phyloP scores from a whole-genome alignment of 805 yeast genomes.

The Candida glaebosa region DNA sequence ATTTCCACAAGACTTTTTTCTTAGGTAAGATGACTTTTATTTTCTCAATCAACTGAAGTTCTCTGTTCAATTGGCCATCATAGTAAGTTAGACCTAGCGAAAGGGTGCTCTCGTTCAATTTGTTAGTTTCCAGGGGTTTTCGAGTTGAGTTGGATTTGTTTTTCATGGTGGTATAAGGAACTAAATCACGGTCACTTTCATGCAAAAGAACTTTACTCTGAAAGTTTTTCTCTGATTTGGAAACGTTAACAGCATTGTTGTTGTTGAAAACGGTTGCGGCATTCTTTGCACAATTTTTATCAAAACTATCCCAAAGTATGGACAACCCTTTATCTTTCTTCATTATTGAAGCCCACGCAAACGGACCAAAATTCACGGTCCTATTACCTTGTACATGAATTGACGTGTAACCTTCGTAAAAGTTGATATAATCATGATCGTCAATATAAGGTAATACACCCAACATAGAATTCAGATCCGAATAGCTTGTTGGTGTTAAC shows the following conservation, averaged over 20 bases:
- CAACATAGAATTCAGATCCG: conserved; percentile 4
- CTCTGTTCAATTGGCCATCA: conserved; percentile 28
- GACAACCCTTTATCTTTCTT: conserved; percentile 29
- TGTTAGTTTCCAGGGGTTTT: conserved; percentile 8
- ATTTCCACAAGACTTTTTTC: conserved; percentile 43
- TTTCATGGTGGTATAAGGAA: conserved; percentile 26
- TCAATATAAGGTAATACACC: conserved; percentile 25
- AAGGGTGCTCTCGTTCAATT: conserved; percentile 15
- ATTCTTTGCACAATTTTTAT: conserved; percentile 15
- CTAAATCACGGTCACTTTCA: conserved; percentile 32
- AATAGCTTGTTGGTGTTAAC: background rate
- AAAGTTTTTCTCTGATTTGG: conserved; percentile 22
- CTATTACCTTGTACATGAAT: conserved; percentile 25
- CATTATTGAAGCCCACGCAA: conserved; percentile 37
- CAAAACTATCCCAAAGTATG: conserved; percentile 31
- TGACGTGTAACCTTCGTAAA: conserved; percentile 33
- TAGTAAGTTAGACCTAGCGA: conserved; percentile 32
- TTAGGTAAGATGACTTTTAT: conserved; percentile 39
- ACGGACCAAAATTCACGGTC: conserved; percentile 36
- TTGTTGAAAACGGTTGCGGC: conserved; percentile 19
- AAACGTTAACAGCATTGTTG: no score
- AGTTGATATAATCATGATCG: conserved; percentile 29
- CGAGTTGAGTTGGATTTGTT: conserved; percentile 11
- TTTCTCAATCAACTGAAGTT: conserved; percentile 26
- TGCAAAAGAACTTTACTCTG: conserved; percentile 29